These are phyloP conservation scores for Trichocomaceae sp. DNA, from an alignment of 2,329 filamentous ascomycete species.

Conservation along the genomic window DNA sequence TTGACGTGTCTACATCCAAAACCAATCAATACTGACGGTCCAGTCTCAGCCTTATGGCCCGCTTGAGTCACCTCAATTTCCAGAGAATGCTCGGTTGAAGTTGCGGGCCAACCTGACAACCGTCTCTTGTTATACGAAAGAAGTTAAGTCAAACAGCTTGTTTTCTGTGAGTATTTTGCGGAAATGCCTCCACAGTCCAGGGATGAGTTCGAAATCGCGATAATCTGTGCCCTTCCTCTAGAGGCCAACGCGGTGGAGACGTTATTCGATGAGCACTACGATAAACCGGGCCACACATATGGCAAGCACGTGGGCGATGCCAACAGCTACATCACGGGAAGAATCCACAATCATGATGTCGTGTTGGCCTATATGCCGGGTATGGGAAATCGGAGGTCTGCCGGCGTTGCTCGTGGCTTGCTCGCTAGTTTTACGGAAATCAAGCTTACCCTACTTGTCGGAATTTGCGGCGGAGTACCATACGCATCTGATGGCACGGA, in stretches of 20 bases:
- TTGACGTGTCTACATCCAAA: too few relatives aligned
- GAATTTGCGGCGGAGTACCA: background rate
- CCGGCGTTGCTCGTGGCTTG: background rate
- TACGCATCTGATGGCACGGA: background rate
- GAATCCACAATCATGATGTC: background rate
- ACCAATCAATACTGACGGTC: too few relatives aligned
- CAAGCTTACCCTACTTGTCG: background rate
- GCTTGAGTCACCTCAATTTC: too few relatives aligned
- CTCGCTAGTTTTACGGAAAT: background rate
- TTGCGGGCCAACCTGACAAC: too few relatives aligned
- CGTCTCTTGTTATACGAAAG: too few relatives aligned
- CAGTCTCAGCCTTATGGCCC: too few relatives aligned
- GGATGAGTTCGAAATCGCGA: background rate
- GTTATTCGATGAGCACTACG: background rate
- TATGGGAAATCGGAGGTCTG: background rate
- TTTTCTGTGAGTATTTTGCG: too few relatives aligned
- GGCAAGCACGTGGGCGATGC: background rate
- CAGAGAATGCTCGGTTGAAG: too few relatives aligned
- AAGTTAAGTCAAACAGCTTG: too few relatives aligned
- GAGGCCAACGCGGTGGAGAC: background rate
- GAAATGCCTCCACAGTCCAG: background rate
- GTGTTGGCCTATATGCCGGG: background rate
- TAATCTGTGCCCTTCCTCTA: background rate
- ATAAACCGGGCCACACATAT: background rate
- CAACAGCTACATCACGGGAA: background rate